Base-by-base conservation (phyloP, 2,329 filamentous ascomycete species). In the Trematosphaeria pertusa region DNA sequence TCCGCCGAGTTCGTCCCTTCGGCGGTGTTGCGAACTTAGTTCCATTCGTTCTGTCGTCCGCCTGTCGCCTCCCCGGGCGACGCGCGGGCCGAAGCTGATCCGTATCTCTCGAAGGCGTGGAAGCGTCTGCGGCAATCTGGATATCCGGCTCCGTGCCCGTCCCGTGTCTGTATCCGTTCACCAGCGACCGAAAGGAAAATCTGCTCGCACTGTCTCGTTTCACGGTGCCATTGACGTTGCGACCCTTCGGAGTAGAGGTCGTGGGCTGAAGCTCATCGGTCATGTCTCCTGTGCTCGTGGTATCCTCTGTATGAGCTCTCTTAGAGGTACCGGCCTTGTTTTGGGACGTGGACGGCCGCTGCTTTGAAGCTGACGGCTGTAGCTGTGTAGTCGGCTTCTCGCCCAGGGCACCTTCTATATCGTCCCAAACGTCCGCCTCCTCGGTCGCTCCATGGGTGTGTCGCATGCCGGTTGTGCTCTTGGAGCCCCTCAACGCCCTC, bases 351-450 rank as follows among this genome's bases (percentile, higher is more conserved):
- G 48, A 43, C 3, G 53, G 21, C 39, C 34, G 35, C 28, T 40
- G 46, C 21, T 33, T 40, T 8, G 40, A 12, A 4, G 26, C 14
- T 18, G 17, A 9, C 18, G 9, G 18, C 14, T n/a, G n/a, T n/a
- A n/a, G n/a, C n/a, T n/a, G n/a, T n/a, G 22, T 39, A 19, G 37
- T 10, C 12, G 34, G 39, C 62, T 54, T 20, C 7, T 67, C 67
- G 31, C 70, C 53, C 43, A 74, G 55, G 6, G 73, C 74, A 21
- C 73, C 72, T 35, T 76, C 74, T 26, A 76, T 72, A 41, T 77
- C 73, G 46, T 76, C 73, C 50, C 75, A 76, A 11, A 75, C 52
- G 38, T 74, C 73, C 21, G 65, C 56, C 5, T 67, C 54, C 17
- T 37, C 49, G 32, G 37, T 43, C 17, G 30, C 43, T 31, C 35